Evolutionary conservation across 768 basidiomycete species (phyloP), one percentile per base, ranked within the genome.

Genomic region (Melanogaster broomeanus): DNA sequence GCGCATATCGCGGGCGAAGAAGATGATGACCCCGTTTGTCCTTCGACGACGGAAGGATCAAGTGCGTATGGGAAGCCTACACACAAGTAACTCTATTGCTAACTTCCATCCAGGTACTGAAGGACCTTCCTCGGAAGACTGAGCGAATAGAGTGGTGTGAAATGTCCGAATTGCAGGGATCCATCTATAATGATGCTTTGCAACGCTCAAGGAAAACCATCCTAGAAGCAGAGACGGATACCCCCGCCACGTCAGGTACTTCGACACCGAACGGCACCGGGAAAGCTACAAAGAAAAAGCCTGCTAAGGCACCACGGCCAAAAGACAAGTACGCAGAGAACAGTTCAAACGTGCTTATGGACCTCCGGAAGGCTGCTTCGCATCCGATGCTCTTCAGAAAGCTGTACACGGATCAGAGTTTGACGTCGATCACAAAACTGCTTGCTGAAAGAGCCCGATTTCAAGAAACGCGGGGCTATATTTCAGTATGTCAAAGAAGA

Each of bases 11-110:
- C 76, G 95, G 55, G 97, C 97, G 6, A 96, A 98, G 74, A 93
- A 93, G 68, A 98, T 99, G 94, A 93, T 99, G 90, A 97, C 93
- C 7, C 97, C 97, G 0, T 99, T 99, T 67, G 95, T 98, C 21
- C 77, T 99, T 18, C 88, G 97, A n/a, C 82, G 97, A 52, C 82
- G 95, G 61, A 99, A 99, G 72, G 93, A 95, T 61, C 94, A 97
- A 74, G 90, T 84, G 61, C 43, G 74, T 54, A 31, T n/a, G 12
- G n/a, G 2, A 25, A 44, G 27, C n/a, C 7, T 16, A 22, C 10
- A 22, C 9, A 44, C 45, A 21, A 25, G n/a, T 28, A 7, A n/a
- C 9, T 33, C 6, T 15, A 22, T 34, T 21, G n/a, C 43, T 59
- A 19, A 66, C 21, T 19, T 18, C 33, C 0, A 4, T 19, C 3